These are phyloP conservation scores for Cadophora luteo-olivacea DNA, from an alignment of 2,329 filamentous ascomycete genomes.

Conservation along the genomic window DNA sequence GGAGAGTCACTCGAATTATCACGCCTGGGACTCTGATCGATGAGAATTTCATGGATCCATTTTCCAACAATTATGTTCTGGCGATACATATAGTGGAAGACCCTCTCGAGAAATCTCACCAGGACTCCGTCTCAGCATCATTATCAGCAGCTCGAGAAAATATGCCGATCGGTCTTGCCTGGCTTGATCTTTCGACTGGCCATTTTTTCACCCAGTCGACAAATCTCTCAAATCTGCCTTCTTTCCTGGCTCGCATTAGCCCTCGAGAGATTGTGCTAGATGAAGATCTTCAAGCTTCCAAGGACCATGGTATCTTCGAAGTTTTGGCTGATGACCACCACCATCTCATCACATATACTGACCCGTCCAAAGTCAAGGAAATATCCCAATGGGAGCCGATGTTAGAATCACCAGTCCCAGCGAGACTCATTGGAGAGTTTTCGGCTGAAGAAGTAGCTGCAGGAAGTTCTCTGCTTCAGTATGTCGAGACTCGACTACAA, in stretches of 20 bases:
- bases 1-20: conserved; percentile 84
- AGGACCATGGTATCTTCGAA: conserved; percentile 66
- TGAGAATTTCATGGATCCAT: conserved; percentile 95
- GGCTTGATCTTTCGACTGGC: conserved; percentile 94
- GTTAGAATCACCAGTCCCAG: conserved; percentile 74
- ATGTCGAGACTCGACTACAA: conserved; percentile 80
- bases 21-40: conserved; percentile 96
- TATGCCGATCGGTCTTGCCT: conserved; percentile 76
- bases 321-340: conserved; percentile 79
- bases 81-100: conserved; percentile 68
- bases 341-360: conserved; percentile 76
- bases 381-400: conserved; percentile 71
- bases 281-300: conserved; percentile 62
- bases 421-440: conserved; percentile 62
- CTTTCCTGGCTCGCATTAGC: conserved; percentile 80
- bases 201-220: conserved; percentile 88
- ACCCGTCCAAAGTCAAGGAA: conserved; percentile 48
- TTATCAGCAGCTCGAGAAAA: conserved; percentile 16
- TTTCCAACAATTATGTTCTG: conserved; percentile 91
- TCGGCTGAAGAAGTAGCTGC: conserved; percentile 74
- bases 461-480: conserved; percentile 81
- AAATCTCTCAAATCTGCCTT: conserved; percentile 74
- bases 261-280: conserved; percentile 87
- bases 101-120: neutral
- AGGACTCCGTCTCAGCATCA: conserved; percentile 19